Evolutionary conservation across 2,329 filamentous ascomycete species (phyloP), one percentile per base, ranked within the genome.

Genomic region (Fonsecaea pedrosoi): DNA sequence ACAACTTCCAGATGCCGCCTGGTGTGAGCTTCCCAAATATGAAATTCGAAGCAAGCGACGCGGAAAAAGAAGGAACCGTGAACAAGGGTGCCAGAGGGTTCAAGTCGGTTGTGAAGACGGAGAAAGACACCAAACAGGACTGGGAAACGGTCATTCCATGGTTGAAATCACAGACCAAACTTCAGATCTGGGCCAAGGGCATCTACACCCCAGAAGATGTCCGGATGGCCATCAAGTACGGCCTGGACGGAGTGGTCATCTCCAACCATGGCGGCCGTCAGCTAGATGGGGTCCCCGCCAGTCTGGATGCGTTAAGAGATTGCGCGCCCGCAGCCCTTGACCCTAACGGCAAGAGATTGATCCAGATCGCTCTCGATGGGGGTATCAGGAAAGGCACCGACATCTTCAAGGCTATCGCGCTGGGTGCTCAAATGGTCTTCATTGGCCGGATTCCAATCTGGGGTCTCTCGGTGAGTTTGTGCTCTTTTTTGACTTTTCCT

Each of bases 381-480:
- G 85, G 86, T 0, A 82, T 87, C 34, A 73, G 85, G 53, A 80
- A 81, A 6, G 86, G 85, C 0, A 83, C 80, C 0, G 85, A 88
- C 72, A 79, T 87, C 8, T 83, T 87, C 75, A 87, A 87, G 72
- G 85, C 85, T 0, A 74, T 85, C 2, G 81, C 82, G 3, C 73
- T 86, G 3, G 83, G 83, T 1, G 83, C 83, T 0, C 77, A 83
- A 54, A 83, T 77, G 72, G 81, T 76, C 64, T 85, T 76, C 80
- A 75, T 83, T 4, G 83, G 83, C 0, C 71, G 83, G 25, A 78
- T 80, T 4, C 76, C 79, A 5, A 75, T 85, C 13, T 85, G 83
- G 83, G 83, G 82, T 1, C 75, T 85, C 34, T 68, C 68, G 7
- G 42, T 48, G n/a, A 9, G n/a, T 48, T 15, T 40, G 12, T 5